These are phyloP conservation scores for Domatiomyces globalis DNA, from an alignment of 2,329 filamentous ascomycete genomes.

Conservation along the genomic window DNA sequence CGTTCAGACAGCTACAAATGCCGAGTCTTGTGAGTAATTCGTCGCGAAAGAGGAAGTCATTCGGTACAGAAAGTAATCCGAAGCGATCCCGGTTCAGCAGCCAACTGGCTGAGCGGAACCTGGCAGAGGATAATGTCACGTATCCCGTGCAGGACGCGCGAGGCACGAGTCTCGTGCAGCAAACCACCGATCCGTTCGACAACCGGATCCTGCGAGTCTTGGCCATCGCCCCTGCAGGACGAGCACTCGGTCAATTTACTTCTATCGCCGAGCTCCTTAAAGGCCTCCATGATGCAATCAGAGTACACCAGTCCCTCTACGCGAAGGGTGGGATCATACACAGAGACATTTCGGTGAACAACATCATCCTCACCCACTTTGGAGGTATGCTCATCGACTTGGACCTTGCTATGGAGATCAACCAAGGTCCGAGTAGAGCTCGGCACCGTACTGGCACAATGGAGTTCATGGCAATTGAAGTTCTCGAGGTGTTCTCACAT, in stretches of 20 bases:
- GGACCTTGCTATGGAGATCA: slow-evolving; percentile 21
- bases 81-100: no score
- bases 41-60: no score
- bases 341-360: slow-evolving; percentile 26
- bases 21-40: no score
- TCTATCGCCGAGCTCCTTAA: slow-evolving; percentile 25
- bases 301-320: slow-evolving; percentile 25
- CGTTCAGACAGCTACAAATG: no score
- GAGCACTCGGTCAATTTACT: slow-evolving; percentile 20
- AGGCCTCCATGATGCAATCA: slow-evolving; percentile 24
- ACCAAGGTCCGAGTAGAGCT: neutral
- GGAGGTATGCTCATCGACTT: slow-evolving; percentile 24
- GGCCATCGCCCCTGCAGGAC: slow-evolving; percentile 21
- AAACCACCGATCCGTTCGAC: slow-evolving; percentile 9
- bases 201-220: slow-evolving; percentile 23
- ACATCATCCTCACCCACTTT: slow-evolving; percentile 25
- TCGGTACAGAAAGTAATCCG: no score
- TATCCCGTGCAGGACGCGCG: neutral
- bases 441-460: neutral
- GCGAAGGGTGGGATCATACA: slow-evolving; percentile 24
- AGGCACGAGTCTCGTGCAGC: neutral
- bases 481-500: no score
- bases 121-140: neutral
- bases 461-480: no score
- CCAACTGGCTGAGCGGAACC: no score